Conservation (phyloP, 2,329 filamentous ascomycete genomes). For the Chalaropsis thielavioides region DNA sequence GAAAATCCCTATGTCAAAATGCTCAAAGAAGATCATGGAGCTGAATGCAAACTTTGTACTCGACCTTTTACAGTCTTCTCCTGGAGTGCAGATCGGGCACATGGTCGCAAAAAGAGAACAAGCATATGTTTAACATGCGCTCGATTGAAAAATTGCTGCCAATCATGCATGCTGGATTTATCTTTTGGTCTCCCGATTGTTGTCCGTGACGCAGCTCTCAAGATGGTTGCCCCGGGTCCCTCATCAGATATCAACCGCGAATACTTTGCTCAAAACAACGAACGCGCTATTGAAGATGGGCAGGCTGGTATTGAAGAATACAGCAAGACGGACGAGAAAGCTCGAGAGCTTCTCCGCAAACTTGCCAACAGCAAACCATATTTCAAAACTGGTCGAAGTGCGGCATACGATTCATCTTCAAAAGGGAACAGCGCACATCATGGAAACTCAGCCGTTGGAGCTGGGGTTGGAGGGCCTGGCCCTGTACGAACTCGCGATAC, state of each 20-base stretch:
- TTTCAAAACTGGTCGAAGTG: slow-evolving; percentile 69
- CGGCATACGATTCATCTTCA: slow-evolving; percentile 42
- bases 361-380: slow-evolving; percentile 90
- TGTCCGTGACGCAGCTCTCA: slow-evolving; percentile 86
- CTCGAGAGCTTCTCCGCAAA: slow-evolving; percentile 68
- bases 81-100: slow-evolving; percentile 84
- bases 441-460: slow-evolving; percentile 37
- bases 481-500: slow-evolving; percentile 65
- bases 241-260: slow-evolving; percentile 87
- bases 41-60: slow-evolving; percentile 78
- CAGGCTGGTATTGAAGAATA: slow-evolving; percentile 75
- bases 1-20: slow-evolving; percentile 98
- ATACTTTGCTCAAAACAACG: slow-evolving; percentile 95
- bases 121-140: slow-evolving; percentile 95
- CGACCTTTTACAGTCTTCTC: slow-evolving; percentile 90
- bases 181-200: slow-evolving; percentile 91
- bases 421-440: slow-evolving; percentile 23
- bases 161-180: slow-evolving; percentile 96
- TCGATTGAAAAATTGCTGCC: slow-evolving; percentile 94
- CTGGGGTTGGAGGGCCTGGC: slow-evolving; percentile 49
- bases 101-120: slow-evolving; percentile 77
- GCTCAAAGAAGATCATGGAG: slow-evolving; percentile 92
- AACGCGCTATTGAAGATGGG: slow-evolving; percentile 87
- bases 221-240: slow-evolving; percentile 92
- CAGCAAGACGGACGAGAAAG: slow-evolving; percentile 95